Percentiles rank a stretch among this genome's conserved stretches.
These are phyloP conservation scores for Gypsophila paniculata DNA, from an alignment of 179 eudicot genomes.

Conservation along the genomic window DNA sequence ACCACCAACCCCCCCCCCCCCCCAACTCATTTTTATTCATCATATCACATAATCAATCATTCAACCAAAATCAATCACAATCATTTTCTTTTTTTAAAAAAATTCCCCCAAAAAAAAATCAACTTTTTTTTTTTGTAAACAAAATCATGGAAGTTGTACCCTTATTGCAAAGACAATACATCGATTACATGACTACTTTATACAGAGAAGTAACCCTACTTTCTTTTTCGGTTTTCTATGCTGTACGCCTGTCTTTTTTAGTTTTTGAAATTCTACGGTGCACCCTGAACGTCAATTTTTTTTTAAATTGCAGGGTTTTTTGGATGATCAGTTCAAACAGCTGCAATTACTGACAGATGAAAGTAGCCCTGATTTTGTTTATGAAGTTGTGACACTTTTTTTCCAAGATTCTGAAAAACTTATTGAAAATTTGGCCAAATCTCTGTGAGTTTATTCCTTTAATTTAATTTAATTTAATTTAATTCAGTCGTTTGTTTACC, in stretches of 20 bases:
- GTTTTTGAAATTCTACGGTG: too few relatives aligned
- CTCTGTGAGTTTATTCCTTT: slow-evolving; percentile 34
- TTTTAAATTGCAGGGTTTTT: slow-evolving; percentile 29
- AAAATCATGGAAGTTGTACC: not conserved
- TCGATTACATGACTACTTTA: not conserved
- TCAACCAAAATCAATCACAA: too few relatives aligned
- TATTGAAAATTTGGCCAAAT: slow-evolving; percentile 39
- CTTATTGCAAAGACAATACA: not conserved
- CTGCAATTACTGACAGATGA: slow-evolving; percentile 57
- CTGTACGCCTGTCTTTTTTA: too few relatives aligned
- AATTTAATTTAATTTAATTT: not conserved
- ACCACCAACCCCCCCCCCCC: too few relatives aligned
- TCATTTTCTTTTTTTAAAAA: too few relatives aligned
- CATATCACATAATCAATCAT: too few relatives aligned
- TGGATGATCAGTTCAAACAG: slow-evolving; percentile 62
- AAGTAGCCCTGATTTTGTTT: slow-evolving; percentile 57
- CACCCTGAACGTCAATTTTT: too few relatives aligned
- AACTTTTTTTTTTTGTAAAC: too few relatives aligned
- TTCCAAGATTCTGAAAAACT: slow-evolving; percentile 62
- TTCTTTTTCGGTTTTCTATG: too few relatives aligned
- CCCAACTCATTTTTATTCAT: too few relatives aligned
- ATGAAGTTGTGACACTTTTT: slow-evolving; percentile 57
- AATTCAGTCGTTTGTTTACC: too few relatives aligned
- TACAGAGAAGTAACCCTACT: slow-evolving; percentile 3
- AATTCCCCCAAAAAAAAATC: not conserved